Evolutionary conservation across 1,284 basidiomycete species (phyloP).

Genomic region (Tylopilus sp.): DNA sequence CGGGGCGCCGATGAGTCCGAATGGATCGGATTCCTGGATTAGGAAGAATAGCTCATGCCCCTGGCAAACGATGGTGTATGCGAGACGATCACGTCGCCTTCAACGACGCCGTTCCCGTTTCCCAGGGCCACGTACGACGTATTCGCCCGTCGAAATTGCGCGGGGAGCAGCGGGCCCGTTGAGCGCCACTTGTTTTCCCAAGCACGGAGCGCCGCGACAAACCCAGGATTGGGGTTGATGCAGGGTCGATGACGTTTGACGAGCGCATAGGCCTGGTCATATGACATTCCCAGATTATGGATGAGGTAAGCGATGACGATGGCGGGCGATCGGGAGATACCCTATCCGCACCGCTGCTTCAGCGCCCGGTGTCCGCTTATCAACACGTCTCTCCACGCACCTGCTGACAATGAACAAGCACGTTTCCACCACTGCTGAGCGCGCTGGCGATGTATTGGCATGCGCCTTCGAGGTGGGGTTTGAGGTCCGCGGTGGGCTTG

Average conservation of each 20-base stretch:
- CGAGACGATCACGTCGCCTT: slow-evolving; percentile 1
- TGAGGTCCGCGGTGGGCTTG: slow-evolving; percentile 50
- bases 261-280: slow-evolving; percentile 57
- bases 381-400: slow-evolving; percentile 35
- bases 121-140: slow-evolving; percentile 24
- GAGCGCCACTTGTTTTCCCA: slow-evolving; percentile 46
- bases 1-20: background rate
- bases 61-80: slow-evolving; percentile 19
- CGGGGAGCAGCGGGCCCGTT: slow-evolving; percentile 6
- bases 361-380: background rate
- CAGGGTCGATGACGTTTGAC: slow-evolving; percentile 63
- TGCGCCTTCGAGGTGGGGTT: slow-evolving; percentile 53
- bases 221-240: slow-evolving; percentile 69
- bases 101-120: background rate
- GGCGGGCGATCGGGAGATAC: slow-evolving; percentile 66
- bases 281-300: slow-evolving; percentile 63
- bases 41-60: slow-evolving; percentile 26
- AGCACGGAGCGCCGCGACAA: slow-evolving; percentile 50
- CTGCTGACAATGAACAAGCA: slow-evolving; percentile 69
- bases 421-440: slow-evolving; percentile 49
- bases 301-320: slow-evolving; percentile 70
- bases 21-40: background rate
- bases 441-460: slow-evolving; percentile 56
- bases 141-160: slow-evolving; percentile 31
- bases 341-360: slow-evolving; percentile 37